Percentiles rank a stretch among this genome's conserved stretches.
Conservation (phyloP, 2,329 filamentous ascomycete genomes). For the Ophiostoma angusticollis region DNA sequence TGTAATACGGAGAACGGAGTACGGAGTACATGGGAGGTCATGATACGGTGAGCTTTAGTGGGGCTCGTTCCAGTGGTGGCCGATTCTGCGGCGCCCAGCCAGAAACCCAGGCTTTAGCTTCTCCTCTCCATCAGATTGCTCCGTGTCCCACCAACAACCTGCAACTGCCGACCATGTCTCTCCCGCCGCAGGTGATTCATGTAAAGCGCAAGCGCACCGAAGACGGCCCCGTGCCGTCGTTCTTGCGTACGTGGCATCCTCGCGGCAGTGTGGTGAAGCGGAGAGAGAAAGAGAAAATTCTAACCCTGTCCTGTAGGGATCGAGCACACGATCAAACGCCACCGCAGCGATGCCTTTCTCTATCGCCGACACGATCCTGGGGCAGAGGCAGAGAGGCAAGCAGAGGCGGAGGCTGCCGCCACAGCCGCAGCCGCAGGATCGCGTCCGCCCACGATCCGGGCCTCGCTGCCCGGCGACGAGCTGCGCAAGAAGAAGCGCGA, state of each 20-base stretch:
- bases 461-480: conserved; percentile 29
- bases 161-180: conserved; percentile 35
- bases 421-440: conserved; percentile 18
- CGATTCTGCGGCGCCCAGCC: no score
- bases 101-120: no score
- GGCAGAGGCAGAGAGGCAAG: conserved; percentile 3
- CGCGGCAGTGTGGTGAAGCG: no score
- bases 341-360: conserved; percentile 39
- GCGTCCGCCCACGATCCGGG: conserved; percentile 27
- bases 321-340: conserved; percentile 39
- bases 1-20: no score
- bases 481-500: conserved; percentile 10
- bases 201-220: conserved; percentile 49
- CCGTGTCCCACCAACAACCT: no score
- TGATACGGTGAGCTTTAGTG: no score
- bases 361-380: conserved; percentile 38
- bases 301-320: conserved; percentile 23
- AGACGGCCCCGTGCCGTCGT: conserved; percentile 42
- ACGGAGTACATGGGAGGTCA: no score
- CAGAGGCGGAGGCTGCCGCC: conserved; percentile 5
- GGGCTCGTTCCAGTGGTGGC: no score
- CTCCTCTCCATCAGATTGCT: no score
- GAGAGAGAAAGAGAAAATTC: no score
- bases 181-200: conserved; percentile 45
- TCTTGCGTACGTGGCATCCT: conserved; percentile 30